A percentile compares a stretch with the other conserved stretches of the same genome.
These are phyloP conservation scores for Haplosporangium sp. DNA, from an alignment of 371 early-diverging fungal species.

Conservation along the genomic window DNA sequence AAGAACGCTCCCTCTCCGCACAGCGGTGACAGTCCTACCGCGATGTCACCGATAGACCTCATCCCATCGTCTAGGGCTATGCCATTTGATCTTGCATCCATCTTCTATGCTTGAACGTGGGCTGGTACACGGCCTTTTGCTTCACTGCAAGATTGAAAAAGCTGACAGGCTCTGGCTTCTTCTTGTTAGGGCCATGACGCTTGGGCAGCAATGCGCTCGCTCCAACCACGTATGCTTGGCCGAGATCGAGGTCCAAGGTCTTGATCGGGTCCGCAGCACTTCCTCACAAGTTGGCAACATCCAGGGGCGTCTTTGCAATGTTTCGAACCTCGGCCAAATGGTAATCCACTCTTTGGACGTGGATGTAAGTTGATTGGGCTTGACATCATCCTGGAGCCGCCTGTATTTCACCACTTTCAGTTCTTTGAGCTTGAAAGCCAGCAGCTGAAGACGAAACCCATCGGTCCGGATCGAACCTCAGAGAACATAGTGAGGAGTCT, in stretches of 20 bases:
- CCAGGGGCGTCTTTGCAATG: not conserved
- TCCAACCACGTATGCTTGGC: no score
- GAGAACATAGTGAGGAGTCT: not conserved
- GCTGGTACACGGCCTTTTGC: conserved; percentile 19
- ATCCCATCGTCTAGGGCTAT: no score
- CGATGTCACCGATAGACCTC: conserved; percentile 1
- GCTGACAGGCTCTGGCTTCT: no score
- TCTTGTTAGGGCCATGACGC: no score
- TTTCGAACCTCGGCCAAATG: conserved; percentile 2
- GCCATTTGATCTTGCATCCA: conserved; percentile 10
- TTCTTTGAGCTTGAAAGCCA: not conserved
- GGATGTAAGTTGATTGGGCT: not conserved
- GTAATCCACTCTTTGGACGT: not conserved
- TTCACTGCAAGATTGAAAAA: conserved; percentile 15
- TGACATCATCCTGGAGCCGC: not conserved
- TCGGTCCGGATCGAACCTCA: not conserved
- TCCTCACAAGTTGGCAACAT: not conserved
- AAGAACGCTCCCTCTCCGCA: not conserved
- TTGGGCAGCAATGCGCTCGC: no score
- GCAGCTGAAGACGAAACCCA: not conserved
- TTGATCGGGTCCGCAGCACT: no score
- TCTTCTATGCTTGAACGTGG: not conserved
- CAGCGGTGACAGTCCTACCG: not conserved
- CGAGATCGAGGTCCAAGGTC: not conserved
- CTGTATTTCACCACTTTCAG: not conserved